Evolutionary conservation across 257 asterid species (phyloP), one percentile per base, ranked within the genome.

Genomic region (Primulina huaijiensis): DNA sequence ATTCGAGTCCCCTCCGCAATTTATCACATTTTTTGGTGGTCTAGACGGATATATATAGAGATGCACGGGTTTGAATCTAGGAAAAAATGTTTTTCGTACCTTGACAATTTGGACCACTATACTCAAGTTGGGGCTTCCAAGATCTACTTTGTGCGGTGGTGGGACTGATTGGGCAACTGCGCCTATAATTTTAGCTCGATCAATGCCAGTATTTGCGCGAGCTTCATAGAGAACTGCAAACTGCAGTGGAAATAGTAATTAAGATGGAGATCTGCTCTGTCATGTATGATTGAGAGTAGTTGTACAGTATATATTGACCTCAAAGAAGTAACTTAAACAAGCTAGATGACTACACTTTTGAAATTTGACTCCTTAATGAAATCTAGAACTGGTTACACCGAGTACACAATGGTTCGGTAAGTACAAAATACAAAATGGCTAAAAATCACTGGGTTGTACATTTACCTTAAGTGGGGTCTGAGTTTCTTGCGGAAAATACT

Each of bases 151-250:
- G 85, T 94, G 97, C 46, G 85, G 66, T 65, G 79, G 55, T 19
- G 96, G 91, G 68, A 94, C 97, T 62, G 81, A 81, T 81, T 89
- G 87, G 69, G 97, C 99, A 25, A 94, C 99, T 21, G 88, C 83
- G 73, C 84, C 83, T 2, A 94, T 91, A 71, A 94, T 84, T 82
- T 93, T 94, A 55, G 74, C 58, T 64, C 94, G 78, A 62, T 91
- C 91, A 31, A 94, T 75, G 43, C 99, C 99, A 57, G 96, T 89
- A 81, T 94, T 94, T 72, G 99, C 96, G 67, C 97, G 97, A 69
- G 95, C 89, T 69, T 93, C 99, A 67, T 91, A 94, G 43, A 89
- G 71, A 61, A 91, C 97, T 60, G 96, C 85, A 76, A 83, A 94
- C 99, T 91, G 87, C 78, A 78, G 70, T 55, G 65, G 60, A 67